These are phyloP conservation scores for Boletus vermiculosoides DNA, from an alignment of 768 basidiomycete genomes.

Conservation along the genomic window DNA sequence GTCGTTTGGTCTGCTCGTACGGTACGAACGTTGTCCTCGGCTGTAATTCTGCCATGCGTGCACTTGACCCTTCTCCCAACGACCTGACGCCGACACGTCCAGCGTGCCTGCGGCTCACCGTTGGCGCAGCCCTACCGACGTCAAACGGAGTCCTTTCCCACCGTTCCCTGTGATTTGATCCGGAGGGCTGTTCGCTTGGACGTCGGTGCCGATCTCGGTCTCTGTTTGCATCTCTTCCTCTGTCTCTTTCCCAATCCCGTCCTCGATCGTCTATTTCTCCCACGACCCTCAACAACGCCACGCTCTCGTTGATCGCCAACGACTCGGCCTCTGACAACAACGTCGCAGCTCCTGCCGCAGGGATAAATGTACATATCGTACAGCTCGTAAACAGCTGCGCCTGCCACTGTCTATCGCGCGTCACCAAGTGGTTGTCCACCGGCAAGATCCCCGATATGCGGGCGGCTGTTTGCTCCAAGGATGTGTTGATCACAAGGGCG, in stretches of 20 bases:
- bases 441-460: slow-evolving; percentile 48
- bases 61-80: slow-evolving; percentile 6
- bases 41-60: not conserved
- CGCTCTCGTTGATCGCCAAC: slow-evolving; percentile 45
- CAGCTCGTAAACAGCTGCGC: slow-evolving; percentile 57
- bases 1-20: slow-evolving; percentile 24
- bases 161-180: not conserved
- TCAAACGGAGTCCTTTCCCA: not conserved
- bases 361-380: slow-evolving; percentile 55
- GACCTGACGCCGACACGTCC: not conserved
- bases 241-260: not conserved
- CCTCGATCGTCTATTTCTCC: slow-evolving; percentile 39
- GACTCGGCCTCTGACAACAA: slow-evolving; percentile 22
- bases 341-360: slow-evolving; percentile 23
- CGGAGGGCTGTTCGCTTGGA: not conserved
- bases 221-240: not conserved
- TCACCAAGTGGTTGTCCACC: slow-evolving; percentile 43
- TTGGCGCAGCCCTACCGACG: not conserved
- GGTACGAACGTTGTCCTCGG: slow-evolving; percentile 3
- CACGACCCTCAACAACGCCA: slow-evolving; percentile 42
- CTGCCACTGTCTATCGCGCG: slow-evolving; percentile 55
- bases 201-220: not conserved
- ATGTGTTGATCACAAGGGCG: slow-evolving; percentile 51
- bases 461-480: slow-evolving; percentile 42
- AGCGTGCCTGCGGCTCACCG: not conserved